Percentiles rank a stretch among this genome's conserved stretches.
Conservation (phyloP, 192 early-diverging fungal species). For the Backusella luteola region DNA sequence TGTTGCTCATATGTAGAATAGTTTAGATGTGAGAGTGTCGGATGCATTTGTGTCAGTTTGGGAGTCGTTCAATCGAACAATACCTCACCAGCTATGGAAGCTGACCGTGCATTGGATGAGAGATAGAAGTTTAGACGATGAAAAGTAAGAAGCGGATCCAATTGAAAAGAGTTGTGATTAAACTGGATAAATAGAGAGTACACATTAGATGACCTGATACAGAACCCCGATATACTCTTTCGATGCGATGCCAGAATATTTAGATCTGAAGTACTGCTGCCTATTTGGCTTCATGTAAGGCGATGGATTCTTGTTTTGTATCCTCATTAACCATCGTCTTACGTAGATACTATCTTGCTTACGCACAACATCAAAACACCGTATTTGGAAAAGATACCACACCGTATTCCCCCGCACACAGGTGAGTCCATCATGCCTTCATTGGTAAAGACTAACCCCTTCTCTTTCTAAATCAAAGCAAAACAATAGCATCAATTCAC, state of each 20-base stretch:
- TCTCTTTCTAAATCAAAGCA: slow-evolving; percentile 8
- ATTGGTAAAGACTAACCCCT: neutral
- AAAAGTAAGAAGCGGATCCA: neutral
- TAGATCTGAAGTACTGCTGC: slow-evolving; percentile 45
- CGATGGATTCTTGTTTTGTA: neutral
- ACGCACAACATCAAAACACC: slow-evolving; percentile 25
- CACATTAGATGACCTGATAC: slow-evolving; percentile 34
- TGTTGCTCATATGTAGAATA: neutral
- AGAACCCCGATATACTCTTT: slow-evolving; percentile 58
- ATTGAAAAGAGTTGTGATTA: neutral
- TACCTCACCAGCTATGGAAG: slow-evolving; percentile 34
- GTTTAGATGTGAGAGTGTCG: neutral
- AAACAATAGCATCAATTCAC: slow-evolving; percentile 29
- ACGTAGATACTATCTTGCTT: slow-evolving; percentile 16
- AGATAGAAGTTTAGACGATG: neutral
- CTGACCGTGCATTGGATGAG: slow-evolving; percentile 26
- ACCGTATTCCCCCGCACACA: slow-evolving; percentile 32
- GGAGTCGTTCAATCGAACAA: slow-evolving; percentile 33
- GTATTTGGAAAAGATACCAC: slow-evolving; percentile 30
- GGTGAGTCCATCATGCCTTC: neutral
- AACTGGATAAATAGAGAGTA: neutral
- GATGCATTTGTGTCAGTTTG: slow-evolving; percentile 34
- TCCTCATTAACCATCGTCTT: neutral
- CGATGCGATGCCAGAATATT: slow-evolving; percentile 54
- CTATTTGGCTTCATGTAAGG: slow-evolving; percentile 39